A percentile compares a stretch with the other conserved stretches of the same genome.
Evolutionary conservation across 2,329 filamentous ascomycete species (phyloP).

Genomic region (Aspergillus luchuensis): DNA sequence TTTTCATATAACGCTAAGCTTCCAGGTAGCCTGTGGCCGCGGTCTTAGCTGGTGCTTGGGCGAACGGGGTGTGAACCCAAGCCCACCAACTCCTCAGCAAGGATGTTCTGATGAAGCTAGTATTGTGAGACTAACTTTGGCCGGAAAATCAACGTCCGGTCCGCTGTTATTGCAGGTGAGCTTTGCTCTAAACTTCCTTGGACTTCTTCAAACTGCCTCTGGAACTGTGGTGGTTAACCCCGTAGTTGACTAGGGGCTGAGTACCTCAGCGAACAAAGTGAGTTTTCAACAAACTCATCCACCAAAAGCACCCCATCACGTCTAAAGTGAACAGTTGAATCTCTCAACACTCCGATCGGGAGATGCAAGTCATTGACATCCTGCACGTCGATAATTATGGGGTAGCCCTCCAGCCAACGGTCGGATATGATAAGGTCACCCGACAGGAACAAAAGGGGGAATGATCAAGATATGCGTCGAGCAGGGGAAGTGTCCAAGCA

Average conservation of each 20-base stretch:
- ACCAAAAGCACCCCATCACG: background rate
- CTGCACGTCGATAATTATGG: background rate
- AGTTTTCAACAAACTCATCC: too few relatives aligned
- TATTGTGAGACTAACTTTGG: background rate
- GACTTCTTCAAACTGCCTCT: background rate
- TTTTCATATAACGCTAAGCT: background rate
- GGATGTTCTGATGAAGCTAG: background rate
- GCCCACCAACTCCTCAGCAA: background rate
- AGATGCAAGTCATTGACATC: background rate
- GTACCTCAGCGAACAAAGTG: too few relatives aligned
- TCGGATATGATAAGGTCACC: background rate
- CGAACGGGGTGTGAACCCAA: background rate
- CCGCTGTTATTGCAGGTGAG: background rate
- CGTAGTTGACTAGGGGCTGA: too few relatives aligned
- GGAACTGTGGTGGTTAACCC: too few relatives aligned
- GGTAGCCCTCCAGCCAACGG: background rate
- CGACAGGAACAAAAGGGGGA: background rate
- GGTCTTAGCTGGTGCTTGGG: background rate
- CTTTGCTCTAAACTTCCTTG: too few relatives aligned
- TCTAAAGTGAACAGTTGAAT: background rate
- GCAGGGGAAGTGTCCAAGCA: background rate
- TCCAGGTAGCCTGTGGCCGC: background rate
- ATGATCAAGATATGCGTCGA: too few relatives aligned
- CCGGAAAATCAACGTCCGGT: background rate
- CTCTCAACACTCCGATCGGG: background rate